A percentile compares a stretch with the other conserved stretches of the same genome.
Conservation (phyloP, 805 yeast genomes). For the Metschnikowia proteae region DNA sequence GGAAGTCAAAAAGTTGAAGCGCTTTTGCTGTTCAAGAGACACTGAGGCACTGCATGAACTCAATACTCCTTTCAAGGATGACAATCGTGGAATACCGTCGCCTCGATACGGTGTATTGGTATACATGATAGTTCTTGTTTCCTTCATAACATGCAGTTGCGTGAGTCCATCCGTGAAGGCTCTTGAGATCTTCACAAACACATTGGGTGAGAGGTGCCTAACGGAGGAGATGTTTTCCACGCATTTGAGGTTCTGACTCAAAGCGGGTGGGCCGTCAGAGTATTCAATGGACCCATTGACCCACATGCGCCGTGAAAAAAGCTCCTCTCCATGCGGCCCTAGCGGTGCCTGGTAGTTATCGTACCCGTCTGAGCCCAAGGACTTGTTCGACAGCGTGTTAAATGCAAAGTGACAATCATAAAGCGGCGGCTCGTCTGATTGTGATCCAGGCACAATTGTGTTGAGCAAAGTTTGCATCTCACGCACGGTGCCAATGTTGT, state of each 20-base stretch:
- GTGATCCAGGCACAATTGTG: constrained; percentile 4
- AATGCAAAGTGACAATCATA: constrained; percentile 65
- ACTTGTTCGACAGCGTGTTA: constrained; percentile 53
- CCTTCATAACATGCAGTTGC: constrained; percentile 33
- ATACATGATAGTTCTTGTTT: constrained; percentile 60
- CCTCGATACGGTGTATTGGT: constrained; percentile 38
- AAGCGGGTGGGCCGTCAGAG: constrained; percentile 28
- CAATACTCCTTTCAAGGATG: neutral
- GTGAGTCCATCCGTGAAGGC: constrained; percentile 28
- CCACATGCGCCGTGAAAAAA: constrained; percentile 72
- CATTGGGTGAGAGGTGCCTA: constrained; percentile 32
- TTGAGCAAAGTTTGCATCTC: constrained; percentile 10
- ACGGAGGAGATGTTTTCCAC: constrained; percentile 48
- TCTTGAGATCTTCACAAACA: constrained; percentile 56
- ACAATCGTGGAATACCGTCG: neutral
- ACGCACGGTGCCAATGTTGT: constrained; percentile 7
- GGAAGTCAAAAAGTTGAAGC: constrained; percentile 73
- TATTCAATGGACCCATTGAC: constrained; percentile 56
- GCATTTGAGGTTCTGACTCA: constrained; percentile 43
- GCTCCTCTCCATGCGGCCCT: constrained; percentile 15
- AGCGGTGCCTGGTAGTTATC: constrained; percentile 73
- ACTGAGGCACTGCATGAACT: constrained; percentile 18
- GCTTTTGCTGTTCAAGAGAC: constrained; percentile 44
- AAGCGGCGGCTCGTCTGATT: neutral
- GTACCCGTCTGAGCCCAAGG: constrained; percentile 70